Evolutionary conservation across 2,329 filamentous ascomycete genomes (phyloP), one percentile per base, ranked within the genome.

Genomic region (Aureobasidium subglaciale): DNA sequence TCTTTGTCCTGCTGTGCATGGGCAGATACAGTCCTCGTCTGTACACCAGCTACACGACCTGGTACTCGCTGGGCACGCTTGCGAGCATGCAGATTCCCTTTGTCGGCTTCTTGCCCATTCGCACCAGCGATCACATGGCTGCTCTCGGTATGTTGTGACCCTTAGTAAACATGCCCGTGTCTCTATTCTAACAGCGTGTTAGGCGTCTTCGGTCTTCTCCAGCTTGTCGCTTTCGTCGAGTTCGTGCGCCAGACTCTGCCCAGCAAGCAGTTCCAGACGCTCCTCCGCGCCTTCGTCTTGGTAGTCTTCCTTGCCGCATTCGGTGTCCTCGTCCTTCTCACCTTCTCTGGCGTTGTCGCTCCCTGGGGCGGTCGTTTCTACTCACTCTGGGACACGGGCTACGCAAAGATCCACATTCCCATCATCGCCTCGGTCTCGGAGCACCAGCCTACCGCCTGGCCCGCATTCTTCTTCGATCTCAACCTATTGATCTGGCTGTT

Each of bases 401-500:
- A 99, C 69, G 93, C 93, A 66, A 99, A 99, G 80, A 95, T 97
- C 61, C 93, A 99, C 68, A 99, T 99, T 68, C 93, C 93, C 59
- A 99, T 99, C 69, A 99, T 99, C 70, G 93, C 93, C 3, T 99
- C 93, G n/a, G 93, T 99, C 43, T 99, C 93, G 1, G 93, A 99
- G 75, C 93, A 99, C 76, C 93, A 99, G 75, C 93, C 93, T 55
- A 99, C 93, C 34, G 93, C 93, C 40, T 99, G 93, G 93, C 93
- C 93, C 2, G 90, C 95, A 15, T 99, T 96, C 80, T 99, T 99
- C 78, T 99, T 99, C 72, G 93, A 99, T 67, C 80, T 99, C 64
- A 96, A 95, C 78, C 85, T 99, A 77, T 81, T 99, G 66, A 96
- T 99, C 74, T 99, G 93, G 93, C 84, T 99, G 52, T 97, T 99